These are phyloP conservation scores for Stenogyne calaminthoides DNA, from an alignment of 305 asterid species.

Conservation along the genomic window DNA sequence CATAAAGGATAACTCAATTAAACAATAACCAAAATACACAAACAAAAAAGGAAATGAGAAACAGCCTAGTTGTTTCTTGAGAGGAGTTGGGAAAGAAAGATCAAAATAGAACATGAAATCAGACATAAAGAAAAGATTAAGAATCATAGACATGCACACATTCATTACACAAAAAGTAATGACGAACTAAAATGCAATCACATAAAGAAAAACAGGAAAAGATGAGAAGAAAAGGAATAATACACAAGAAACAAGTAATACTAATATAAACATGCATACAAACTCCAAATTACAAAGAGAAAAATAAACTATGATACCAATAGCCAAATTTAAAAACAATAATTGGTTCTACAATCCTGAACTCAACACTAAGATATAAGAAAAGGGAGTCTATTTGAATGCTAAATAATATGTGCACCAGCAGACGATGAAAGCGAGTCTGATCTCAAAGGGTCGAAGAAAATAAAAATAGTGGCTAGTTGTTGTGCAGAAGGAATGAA, in stretches of 20 bases:
- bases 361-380: not conserved
- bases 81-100: not conserved
- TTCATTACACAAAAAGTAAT: not conserved
- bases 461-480: not conserved
- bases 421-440: constrained; percentile 24
- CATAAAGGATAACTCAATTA: constrained; percentile 22
- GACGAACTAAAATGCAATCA: not conserved
- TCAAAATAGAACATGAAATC: not conserved
- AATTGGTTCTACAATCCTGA: constrained; percentile 14
- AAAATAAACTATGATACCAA: not conserved
- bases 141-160: not conserved
- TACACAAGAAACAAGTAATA: not conserved
- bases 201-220: not conserved
- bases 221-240: not conserved
- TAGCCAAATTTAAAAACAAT: not conserved
- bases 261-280: not conserved
- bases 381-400: not conserved
- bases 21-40: not conserved
- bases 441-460: constrained; percentile 13
- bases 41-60: not conserved
- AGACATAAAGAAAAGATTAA: not conserved
- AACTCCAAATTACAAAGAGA: constrained; percentile 10
- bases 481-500: constrained; percentile 22
- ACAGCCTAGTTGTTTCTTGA: not conserved
- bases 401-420: constrained; percentile 20